phyloP scores from a whole-genome alignment of 371 early-diverging fungal species.

The Coemansia sp. region DNA sequence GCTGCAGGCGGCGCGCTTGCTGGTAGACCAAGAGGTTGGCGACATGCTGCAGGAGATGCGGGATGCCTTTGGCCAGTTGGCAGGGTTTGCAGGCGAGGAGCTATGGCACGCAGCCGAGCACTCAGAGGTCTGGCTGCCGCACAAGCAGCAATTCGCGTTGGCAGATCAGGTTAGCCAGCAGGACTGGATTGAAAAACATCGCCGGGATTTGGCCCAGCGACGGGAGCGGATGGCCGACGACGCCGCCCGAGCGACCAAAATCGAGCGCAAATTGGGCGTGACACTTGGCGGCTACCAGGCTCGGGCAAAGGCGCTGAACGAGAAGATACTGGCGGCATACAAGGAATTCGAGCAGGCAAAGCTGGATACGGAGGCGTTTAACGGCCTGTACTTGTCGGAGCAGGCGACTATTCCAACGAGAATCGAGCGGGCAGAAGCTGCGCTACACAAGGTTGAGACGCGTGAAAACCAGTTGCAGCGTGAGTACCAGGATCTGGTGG shows the following conservation, averaged over 20 bases:
- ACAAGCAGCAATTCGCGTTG: slow-evolving; percentile 1
- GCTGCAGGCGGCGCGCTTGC: slow-evolving; percentile 13
- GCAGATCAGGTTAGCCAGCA: slow-evolving; percentile 2
- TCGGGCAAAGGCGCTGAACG: slow-evolving; percentile 61
- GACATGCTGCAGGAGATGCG: slow-evolving; percentile 13
- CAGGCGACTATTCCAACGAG: slow-evolving; percentile 66
- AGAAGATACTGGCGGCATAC: slow-evolving; percentile 60
- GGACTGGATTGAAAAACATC: slow-evolving; percentile 25
- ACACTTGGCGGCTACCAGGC: slow-evolving; percentile 73
- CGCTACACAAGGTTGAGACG: slow-evolving; percentile 60
- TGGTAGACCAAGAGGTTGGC: slow-evolving; percentile 24
- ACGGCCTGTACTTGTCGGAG: slow-evolving; percentile 53
- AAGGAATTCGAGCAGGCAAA: slow-evolving; percentile 65
- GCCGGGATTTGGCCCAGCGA: slow-evolving; percentile 52
- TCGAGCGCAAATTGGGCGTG: slow-evolving; percentile 81
- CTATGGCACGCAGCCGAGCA: slow-evolving; percentile 11
- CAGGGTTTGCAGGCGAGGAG: neutral
- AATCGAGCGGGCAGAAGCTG: slow-evolving; percentile 63
- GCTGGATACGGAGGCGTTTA: slow-evolving; percentile 68
- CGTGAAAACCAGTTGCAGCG: slow-evolving; percentile 73
- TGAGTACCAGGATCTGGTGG: slow-evolving; percentile 64
- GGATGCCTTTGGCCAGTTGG: neutral
- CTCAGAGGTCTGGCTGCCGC: slow-evolving; percentile 21
- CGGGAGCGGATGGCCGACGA: slow-evolving; percentile 77
- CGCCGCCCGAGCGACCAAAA: slow-evolving; percentile 72